Evolutionary conservation across 768 basidiomycete genomes (phyloP).

Genomic region (Mycena crocata): DNA sequence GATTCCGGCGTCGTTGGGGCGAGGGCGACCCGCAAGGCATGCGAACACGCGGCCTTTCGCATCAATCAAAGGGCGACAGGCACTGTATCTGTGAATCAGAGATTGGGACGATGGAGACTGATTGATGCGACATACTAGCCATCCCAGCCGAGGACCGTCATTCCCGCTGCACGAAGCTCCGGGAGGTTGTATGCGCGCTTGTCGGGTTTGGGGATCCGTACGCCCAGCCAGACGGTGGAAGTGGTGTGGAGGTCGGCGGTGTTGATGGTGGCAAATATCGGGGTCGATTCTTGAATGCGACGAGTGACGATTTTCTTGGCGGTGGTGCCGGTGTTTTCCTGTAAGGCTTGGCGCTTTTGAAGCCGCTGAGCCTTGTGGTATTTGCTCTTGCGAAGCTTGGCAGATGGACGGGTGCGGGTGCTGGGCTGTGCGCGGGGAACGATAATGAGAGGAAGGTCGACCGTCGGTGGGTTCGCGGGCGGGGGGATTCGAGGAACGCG

Average conservation of each 20-base stretch:
- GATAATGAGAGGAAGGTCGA: too few species aligned
- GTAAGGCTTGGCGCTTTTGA: neutral
- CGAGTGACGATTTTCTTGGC: neutral
- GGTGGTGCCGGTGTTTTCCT: neutral
- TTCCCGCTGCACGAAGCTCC: neutral
- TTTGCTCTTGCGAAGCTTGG: neutral
- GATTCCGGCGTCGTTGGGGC: neutral
- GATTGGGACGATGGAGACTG: neutral
- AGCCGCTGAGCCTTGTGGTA: neutral
- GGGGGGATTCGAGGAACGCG: neutral
- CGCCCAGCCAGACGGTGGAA: constrained; percentile 2
- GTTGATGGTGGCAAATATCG: neutral
- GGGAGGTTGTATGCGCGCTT: neutral
- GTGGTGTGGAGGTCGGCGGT: constrained; percentile 1
- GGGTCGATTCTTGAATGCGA: neutral
- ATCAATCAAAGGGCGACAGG: neutral
- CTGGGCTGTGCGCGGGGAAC: too few species aligned
- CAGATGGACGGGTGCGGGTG: neutral
- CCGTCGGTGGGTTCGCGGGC: too few species aligned
- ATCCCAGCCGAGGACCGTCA: neutral
- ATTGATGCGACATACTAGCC: neutral
- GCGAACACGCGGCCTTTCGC: neutral
- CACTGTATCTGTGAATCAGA: neutral
- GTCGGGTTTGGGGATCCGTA: neutral
- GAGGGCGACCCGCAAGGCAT: neutral